phyloP scores from a whole-genome alignment of 352 stramenopile genomes.

The Globisporangium polare region DNA sequence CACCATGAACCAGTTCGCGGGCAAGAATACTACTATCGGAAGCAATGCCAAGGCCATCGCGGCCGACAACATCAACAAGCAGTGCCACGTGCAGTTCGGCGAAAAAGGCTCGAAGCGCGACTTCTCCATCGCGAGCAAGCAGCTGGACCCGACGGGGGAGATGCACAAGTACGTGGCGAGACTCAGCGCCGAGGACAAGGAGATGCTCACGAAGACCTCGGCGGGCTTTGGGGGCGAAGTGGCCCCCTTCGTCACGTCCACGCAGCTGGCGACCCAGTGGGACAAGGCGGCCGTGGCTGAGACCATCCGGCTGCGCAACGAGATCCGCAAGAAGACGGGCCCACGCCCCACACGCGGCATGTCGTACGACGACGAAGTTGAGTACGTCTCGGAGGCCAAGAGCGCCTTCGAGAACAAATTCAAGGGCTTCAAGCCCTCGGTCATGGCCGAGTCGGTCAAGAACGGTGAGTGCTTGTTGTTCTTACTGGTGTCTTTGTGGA shows the following conservation, averaged over 20 bases:
- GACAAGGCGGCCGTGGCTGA: slow-evolving; percentile 49
- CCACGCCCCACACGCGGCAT: slow-evolving; percentile 50
- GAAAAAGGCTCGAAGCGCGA: slow-evolving; percentile 54
- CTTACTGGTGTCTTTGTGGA: not conserved
- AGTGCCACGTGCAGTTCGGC: slow-evolving; percentile 64
- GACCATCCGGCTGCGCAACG: slow-evolving; percentile 56
- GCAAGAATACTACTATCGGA: slow-evolving; percentile 10
- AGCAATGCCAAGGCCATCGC: slow-evolving; percentile 2
- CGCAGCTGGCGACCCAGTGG: slow-evolving; percentile 65
- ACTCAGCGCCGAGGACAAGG: slow-evolving; percentile 41
- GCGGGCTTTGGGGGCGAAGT: slow-evolving; percentile 50
- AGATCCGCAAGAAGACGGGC: slow-evolving; percentile 62
- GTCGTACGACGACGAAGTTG: slow-evolving; percentile 74
- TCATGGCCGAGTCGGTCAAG: slow-evolving; percentile 74
- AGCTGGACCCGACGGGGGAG: slow-evolving; percentile 57
- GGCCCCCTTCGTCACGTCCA: slow-evolving; percentile 54
- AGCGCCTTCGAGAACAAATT: slow-evolving; percentile 70
- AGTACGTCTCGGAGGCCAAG: slow-evolving; percentile 76
- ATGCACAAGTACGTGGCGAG: slow-evolving; percentile 60
- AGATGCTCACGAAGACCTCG: slow-evolving; percentile 60
- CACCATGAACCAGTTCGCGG: slow-evolving; percentile 43
- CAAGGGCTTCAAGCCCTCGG: slow-evolving; percentile 62
- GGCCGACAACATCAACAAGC: slow-evolving; percentile 50
- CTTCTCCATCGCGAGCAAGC: slow-evolving; percentile 49
- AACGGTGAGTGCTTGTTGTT: slow-evolving; percentile 38